Base-by-base conservation (phyloP, 2,329 filamentous ascomycete genomes). In the Phyllosticta citriasiana region DNA sequence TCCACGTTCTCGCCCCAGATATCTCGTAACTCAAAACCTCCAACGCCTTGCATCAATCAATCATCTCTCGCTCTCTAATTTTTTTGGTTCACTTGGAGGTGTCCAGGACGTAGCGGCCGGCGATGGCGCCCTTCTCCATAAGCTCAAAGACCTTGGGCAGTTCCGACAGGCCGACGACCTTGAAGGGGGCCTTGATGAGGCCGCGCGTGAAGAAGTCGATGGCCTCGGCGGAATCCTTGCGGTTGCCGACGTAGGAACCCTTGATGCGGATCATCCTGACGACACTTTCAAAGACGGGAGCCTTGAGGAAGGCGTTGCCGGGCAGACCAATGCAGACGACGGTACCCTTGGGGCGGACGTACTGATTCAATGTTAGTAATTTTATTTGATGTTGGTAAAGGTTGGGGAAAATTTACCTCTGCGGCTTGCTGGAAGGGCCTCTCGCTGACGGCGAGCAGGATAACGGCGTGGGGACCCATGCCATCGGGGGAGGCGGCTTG, bases 341-440 rank as follows among this genome's bases (percentile, higher is more conserved):
- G 50, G 84, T 83, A 63, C 93, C 93, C 63, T 86, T 85, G 61
- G 90, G 83, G 63, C 93, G 88, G 64, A 96, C 87, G 76, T 97
- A 96, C 76, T 62, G 55, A 47, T 55, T 19, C 9, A 25, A 12
- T 33, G 52, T 62, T 35, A 62, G 54, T 4, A 10, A 4, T 27
- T 55, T 25, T 8, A 25, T 40, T 14, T 16, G 52, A 52, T 60
- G 16, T 61, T 47, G 53, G 3, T 52, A 40, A 52, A 19, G 4
- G 10, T 24, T 24, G 47, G 50, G 14, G 22, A 64, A 47, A 24
- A 52, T 33, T 57, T 58, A 62, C 60, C 52, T 82, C 86, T 55
- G 89, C 86, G 52, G 93, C 93, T 79, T 97, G 92, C 79, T 96
- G 91, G 86, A 97, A 97, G 59, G 93, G 93, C 80, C 88, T 90